A percentile compares a stretch with the other conserved stretches of the same genome.
Evolutionary conservation across 2,329 filamentous ascomycete species (phyloP).

Genomic region (Pseudocercospora macadamiae): DNA sequence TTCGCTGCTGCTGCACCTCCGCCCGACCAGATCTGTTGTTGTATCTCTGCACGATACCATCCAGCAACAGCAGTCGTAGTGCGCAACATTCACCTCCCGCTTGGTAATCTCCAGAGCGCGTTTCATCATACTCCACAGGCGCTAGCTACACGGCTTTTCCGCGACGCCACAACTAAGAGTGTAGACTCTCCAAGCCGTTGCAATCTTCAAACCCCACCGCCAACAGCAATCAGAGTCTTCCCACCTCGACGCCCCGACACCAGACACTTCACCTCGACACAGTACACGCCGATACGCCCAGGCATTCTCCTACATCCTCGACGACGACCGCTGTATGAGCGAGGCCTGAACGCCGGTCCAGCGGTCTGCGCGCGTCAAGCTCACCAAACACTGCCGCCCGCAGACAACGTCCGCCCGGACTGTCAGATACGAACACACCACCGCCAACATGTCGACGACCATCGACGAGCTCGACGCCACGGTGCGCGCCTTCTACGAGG

Average conservation of each 20-base stretch:
- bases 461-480: slow-evolving; percentile 96
- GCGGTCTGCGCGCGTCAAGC: slow-evolving; percentile 38
- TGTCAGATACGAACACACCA: slow-evolving; percentile 17
- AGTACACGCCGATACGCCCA: slow-evolving; percentile 3
- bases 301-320: slow-evolving; percentile 13
- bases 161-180: slow-evolving; percentile 1
- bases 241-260: slow-evolving; percentile 7
- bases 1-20: background rate
- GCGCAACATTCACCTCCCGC: slow-evolving; percentile 7
- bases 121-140: background rate
- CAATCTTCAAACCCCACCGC: slow-evolving; percentile 10
- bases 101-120: background rate
- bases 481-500: slow-evolving; percentile 96
- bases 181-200: slow-evolving; percentile 3
- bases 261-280: background rate
- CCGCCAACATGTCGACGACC: slow-evolving; percentile 62
- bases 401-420: slow-evolving; percentile 30
- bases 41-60: background rate
- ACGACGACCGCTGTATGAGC: slow-evolving; percentile 31
- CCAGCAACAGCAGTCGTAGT: background rate
- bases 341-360: slow-evolving; percentile 27
- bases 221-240: slow-evolving; percentile 6
- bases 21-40: too few species aligned
- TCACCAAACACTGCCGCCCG: slow-evolving; percentile 20
- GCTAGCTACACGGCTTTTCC: slow-evolving; percentile 11